Base-by-base conservation (phyloP, 768 basidiomycete genomes). In the Leccinum sublutescens region DNA sequence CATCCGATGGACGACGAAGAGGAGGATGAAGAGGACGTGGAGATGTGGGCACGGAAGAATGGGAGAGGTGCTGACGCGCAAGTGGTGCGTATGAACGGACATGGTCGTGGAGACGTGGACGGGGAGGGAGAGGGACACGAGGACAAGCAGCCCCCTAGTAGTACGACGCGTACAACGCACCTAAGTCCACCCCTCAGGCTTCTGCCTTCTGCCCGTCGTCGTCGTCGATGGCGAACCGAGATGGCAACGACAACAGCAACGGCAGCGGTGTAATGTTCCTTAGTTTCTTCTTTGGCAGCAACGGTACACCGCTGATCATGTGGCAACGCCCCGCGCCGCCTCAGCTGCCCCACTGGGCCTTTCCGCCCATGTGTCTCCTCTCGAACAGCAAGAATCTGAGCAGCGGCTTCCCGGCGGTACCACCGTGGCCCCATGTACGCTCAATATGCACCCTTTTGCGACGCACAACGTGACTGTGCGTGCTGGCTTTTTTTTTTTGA, bases 321-420 rank as follows among this genome's bases (percentile, higher is more conserved):
- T 73, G 71, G 71, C 61, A 64, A 0, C 66, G 73, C 33, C 65
- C 21, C 1, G 38, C 64, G 4, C 62, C 62, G 1, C 11, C 25
- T 5, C 31, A 59, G 9, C 33, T 73, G 2, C 54, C 60, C 4
- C 66, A 64, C 59, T 31, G 15, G 11, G 54, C 63, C 4, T 73
- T 73, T 57, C 69, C 64, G 31, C 56, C 73, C 34, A 71, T 27
- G 27, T 68, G 64, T 59, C 51, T 73, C 36, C 57, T 71, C 21
- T 73, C 73, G 17, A 73, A 74, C 21, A n/a, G 40, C 43, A 50
- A 64, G 4, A 54, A 59, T 1, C 54, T 85, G 48, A 66, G 68
- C 40, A 67, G 71, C 10, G 82, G 84, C 1, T 85, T 85, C 65
- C 78, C 78, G 0, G 60, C 64, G 12, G 38, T 76, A 5, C 74